Evolutionary conservation across 257 asterid genomes (phyloP).

Genomic region (Solanum sitiens): DNA sequence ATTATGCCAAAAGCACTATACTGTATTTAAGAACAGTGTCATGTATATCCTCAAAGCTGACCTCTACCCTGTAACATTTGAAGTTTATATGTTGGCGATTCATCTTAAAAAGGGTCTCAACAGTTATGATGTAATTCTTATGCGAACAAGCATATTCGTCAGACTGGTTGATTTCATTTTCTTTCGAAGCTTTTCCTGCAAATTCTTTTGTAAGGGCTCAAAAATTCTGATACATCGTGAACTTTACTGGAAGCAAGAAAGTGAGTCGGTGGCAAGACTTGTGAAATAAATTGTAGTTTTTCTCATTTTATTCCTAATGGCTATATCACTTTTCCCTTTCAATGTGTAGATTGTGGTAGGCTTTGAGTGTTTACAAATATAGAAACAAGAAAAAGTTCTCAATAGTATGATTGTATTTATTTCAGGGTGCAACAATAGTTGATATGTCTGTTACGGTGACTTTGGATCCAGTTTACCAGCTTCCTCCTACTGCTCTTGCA

Average conservation of each 20-base stretch:
- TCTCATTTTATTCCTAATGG: not conserved
- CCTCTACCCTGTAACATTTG: not conserved
- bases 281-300: not conserved
- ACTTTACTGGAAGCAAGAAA: not conserved
- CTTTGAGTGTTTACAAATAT: not conserved
- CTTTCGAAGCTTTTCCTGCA: not conserved
- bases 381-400: not conserved
- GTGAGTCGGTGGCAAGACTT: not conserved
- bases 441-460: slow-evolving; percentile 67
- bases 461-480: slow-evolving; percentile 59
- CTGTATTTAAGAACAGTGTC: not conserved
- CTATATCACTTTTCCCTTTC: not conserved
- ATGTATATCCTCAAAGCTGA: not conserved
- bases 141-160: not conserved
- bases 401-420: not conserved
- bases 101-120: not conserved
- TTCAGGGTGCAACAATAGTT: slow-evolving; percentile 89
- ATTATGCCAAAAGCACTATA: not conserved
- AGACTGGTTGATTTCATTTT: not conserved
- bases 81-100: not conserved
- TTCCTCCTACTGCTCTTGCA: slow-evolving; percentile 65
- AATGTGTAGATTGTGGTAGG: not conserved
- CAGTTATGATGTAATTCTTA: not conserved
- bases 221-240: not conserved
- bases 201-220: not conserved